Conservation (phyloP, 139 green algal species). For the Coelastrella sp. region DNA sequence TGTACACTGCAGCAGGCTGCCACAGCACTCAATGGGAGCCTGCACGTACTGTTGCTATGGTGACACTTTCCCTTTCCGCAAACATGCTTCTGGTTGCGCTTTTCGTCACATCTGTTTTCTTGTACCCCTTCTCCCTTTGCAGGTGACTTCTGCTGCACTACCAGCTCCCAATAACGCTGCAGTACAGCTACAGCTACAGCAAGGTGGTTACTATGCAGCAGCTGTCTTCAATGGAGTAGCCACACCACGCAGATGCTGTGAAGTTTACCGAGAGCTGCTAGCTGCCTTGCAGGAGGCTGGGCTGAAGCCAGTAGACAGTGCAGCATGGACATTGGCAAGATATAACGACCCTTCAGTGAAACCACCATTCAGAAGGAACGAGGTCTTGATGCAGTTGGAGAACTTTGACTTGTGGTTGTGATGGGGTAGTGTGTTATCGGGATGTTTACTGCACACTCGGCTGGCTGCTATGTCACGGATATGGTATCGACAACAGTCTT, state of each 20-base stretch:
- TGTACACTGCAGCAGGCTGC: too few relatives aligned
- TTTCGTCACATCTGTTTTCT: too few relatives aligned
- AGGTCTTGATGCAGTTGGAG: slow-evolving; percentile 63
- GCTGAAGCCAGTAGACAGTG: slow-evolving; percentile 16
- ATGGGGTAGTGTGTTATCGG: too few relatives aligned
- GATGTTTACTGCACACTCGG: too few relatives aligned
- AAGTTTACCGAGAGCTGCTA: slow-evolving; percentile 33
- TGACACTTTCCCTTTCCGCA: too few relatives aligned
- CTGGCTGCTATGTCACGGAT: too few relatives aligned
- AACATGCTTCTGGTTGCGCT: too few relatives aligned
- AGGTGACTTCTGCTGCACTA: background rate
- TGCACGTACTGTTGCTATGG: too few relatives aligned
- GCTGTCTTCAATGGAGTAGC: slow-evolving; percentile 55
- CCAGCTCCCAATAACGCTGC: background rate
- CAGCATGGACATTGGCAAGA: slow-evolving; percentile 49
- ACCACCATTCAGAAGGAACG: slow-evolving; percentile 62
- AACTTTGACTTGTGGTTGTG: slow-evolving; percentile 53
- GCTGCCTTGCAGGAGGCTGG: background rate
- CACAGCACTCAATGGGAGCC: too few relatives aligned
- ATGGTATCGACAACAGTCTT: too few relatives aligned
- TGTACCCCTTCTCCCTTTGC: too few relatives aligned
- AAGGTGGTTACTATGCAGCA: slow-evolving; percentile 54
- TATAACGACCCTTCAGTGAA: slow-evolving; percentile 71
- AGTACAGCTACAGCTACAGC: slow-evolving; percentile 30
- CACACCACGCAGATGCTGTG: background rate